These are phyloP conservation scores for Neurospora sp. DNA, from an alignment of 495 filamentous ascomycete species.

Conservation along the genomic window DNA sequence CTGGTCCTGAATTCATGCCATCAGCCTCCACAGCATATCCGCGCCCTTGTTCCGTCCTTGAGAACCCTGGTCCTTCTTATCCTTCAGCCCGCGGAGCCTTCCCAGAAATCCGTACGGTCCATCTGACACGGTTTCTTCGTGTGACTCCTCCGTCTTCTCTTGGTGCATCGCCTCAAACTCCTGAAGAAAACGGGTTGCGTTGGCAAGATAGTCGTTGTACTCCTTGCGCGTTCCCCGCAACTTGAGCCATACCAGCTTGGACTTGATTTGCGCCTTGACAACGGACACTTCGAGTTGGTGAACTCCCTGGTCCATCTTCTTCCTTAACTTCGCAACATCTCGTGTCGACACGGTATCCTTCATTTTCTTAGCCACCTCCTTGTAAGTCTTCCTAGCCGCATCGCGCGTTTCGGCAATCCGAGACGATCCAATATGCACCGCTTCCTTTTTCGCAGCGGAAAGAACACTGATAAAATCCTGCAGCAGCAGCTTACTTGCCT, in stretches of 20 bases:
- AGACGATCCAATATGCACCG: constrained; percentile 12
- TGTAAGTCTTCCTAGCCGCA: constrained; percentile 21
- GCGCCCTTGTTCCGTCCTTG: background rate
- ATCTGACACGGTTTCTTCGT: background rate
- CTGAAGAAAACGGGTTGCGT: constrained; percentile 26
- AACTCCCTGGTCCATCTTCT: constrained; percentile 21
- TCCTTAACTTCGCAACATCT: constrained; percentile 7
- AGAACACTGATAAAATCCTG: constrained; percentile 26
- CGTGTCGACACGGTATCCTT: constrained; percentile 12
- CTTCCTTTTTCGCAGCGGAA: constrained; percentile 23
- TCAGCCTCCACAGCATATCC: background rate
- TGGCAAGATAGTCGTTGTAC: constrained; percentile 28
- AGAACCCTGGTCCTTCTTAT: background rate
- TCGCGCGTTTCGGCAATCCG: constrained; percentile 21
- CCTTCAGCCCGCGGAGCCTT: background rate
- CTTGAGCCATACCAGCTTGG: constrained; percentile 39
- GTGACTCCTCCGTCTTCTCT: background rate
- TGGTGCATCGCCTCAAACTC: background rate
- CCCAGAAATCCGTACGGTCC: background rate
- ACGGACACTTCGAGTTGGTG: constrained; percentile 15
- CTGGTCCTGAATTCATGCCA: background rate
- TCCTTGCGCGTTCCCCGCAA: constrained; percentile 31
- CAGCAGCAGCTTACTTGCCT: constrained; percentile 29
- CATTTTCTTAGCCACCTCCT: constrained; percentile 16
- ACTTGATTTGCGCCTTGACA: constrained; percentile 32